Evolutionary conservation across 2,329 filamentous ascomycete genomes (phyloP), one percentile per base, ranked within the genome.

Genomic region (Trichoderma gracile): DNA sequence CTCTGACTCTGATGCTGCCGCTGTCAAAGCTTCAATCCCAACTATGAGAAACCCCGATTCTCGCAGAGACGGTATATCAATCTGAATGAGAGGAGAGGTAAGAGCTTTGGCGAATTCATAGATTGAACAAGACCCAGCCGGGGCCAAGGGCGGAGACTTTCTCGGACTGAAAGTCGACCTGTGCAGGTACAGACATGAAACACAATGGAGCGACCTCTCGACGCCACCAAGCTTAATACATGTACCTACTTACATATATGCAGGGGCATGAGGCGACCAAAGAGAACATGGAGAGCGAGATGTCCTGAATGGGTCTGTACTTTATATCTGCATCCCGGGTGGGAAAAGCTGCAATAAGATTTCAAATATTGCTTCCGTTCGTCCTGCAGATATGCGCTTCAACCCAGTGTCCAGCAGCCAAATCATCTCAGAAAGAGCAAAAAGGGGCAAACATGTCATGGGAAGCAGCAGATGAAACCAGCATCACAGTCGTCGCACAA

Each of bases 401-500:
- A 19, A 45, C 54, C n/a, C n/a, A 33, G 30, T 23, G 45, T 23
- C 6, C 23, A 43, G 45, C 14, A 43, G n/a, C 23, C 17, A 3
- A 6, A 14, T 21, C 17, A 30, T 33, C 30, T 9, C 30, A 19
- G 25, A 5, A n/a, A n/a, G 9, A 43, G 5, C 15, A 40, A 21
- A 33, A 7, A 21, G 30, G 30, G 30, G 30, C n/a, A 10, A 9
- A 33, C 30, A 33, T 33, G 30, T 9, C 30, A 10, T 33, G 8
- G 30, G 30, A 33, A 7, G 50, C 50, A 53, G 30, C 19, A 14
- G 38, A 5, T 15, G 54, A 3, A 17, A 46, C n/a, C n/a, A 30
- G 42, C n/a, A 15, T 33, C n/a, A 33, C 5, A n/a, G 54, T 57
- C 54, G 54, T 57, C 54, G 38, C 43, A 57, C 54, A 46, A 9